Conservation (phyloP, 371 early-diverging fungal species). For the Mucor circinelloides region DNA sequence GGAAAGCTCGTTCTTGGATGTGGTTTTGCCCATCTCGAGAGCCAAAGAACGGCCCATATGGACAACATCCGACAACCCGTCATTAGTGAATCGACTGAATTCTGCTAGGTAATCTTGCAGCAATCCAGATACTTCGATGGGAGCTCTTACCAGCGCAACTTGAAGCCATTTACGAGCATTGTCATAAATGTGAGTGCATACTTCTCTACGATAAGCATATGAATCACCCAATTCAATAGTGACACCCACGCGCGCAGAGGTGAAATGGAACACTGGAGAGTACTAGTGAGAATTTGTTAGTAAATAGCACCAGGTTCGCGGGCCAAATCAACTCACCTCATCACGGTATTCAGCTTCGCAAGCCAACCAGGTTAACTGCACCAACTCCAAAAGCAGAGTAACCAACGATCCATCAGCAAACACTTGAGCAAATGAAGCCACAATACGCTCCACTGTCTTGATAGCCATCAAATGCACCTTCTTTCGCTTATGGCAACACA, state of each 20-base stretch:
- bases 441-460: conserved; percentile 59
- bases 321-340: conserved; percentile 50
- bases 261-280: conserved; percentile 74
- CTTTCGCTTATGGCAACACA: conserved; percentile 67
- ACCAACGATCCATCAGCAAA: conserved; percentile 70
- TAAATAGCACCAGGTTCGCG: no score
- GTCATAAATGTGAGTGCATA: conserved; percentile 67
- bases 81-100: conserved; percentile 49
- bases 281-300: conserved; percentile 34
- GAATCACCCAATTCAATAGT: conserved; percentile 80
- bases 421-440: conserved; percentile 69
- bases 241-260: conserved; percentile 63
- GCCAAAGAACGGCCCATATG: conserved; percentile 80
- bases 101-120: conserved; percentile 71
- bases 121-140: conserved; percentile 65
- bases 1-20: conserved; percentile 44
- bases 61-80: conserved; percentile 49
- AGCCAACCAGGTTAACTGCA: conserved; percentile 78
- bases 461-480: conserved; percentile 67
- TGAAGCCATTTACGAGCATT: conserved; percentile 73
- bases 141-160: conserved; percentile 51
- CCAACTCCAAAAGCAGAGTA: conserved; percentile 70
- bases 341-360: conserved; percentile 83
- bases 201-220: conserved; percentile 70
- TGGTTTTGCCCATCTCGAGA: conserved; percentile 66